Base-by-base conservation (phyloP, 805 yeast species). In the Starmerella stigmatis region DNA sequence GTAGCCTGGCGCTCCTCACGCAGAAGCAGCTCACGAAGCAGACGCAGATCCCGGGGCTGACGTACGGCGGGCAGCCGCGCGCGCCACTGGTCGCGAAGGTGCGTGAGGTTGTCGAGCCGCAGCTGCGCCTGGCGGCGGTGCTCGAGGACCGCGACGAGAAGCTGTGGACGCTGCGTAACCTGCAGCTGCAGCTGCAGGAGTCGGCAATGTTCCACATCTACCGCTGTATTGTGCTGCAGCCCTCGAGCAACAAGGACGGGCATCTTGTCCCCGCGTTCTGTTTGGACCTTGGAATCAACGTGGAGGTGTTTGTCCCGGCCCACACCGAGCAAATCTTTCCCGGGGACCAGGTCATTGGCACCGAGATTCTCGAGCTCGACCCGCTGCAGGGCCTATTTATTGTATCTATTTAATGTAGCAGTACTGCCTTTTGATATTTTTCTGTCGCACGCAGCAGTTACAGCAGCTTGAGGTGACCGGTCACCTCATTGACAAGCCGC, bases 391-490 rank as follows among this genome's bases (percentile, higher is more conserved):
- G 72, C 4, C 49, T 55, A 16, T 56, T 74, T 41, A 63, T 75
- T 15, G 54, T 74, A 46, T 58, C 58, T 31, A 56, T 60, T 43
- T 60, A 59, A 43, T n/a, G n/a, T n/a, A n/a, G n/a, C n/a, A n/a
- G n/a, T n/a, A n/a, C n/a, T n/a, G n/a, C n/a, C n/a, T n/a, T n/a
- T n/a, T n/a, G n/a, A n/a, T n/a, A n/a, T n/a, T n/a, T n/a, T n/a
- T n/a, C n/a, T n/a, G n/a, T n/a, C n/a, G n/a, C n/a, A 10, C 22
- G 23, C 19, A 8, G 12, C 12, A 10, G 9, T 41, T 64, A 86
- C 58, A 82, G 85, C 48, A 89, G 67, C 60, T 81, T 84, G 56
- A 89, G 69, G 21, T 72, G 79, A 13, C 84, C 80, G 1, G 97
- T 88, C 44, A 89, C 76, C 59, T 79, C 76, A 61, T 92, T 96